Conservation (phyloP, 495 filamentous ascomycete species). For the Usnea hakonensis region DNA sequence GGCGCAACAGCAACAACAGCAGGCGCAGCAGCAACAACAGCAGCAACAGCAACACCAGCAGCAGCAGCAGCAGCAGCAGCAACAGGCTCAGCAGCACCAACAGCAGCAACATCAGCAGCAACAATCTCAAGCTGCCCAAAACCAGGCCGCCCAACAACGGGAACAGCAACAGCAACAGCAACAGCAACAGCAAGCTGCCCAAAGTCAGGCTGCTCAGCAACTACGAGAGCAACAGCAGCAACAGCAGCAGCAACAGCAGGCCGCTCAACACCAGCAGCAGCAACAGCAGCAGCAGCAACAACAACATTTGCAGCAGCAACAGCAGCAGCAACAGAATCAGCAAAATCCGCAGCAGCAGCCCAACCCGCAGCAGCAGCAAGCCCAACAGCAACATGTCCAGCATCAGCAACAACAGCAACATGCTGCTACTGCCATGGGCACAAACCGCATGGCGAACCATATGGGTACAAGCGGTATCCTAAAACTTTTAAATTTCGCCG, state of each 20-base stretch:
- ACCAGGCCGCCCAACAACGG: too few relatives aligned
- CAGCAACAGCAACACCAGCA: slow-evolving; percentile 16
- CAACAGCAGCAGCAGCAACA: slow-evolving; percentile 33
- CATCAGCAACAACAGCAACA: slow-evolving; percentile 37
- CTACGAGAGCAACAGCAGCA: slow-evolving; percentile 2
- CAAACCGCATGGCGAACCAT: slow-evolving; percentile 40
- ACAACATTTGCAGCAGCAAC: too few relatives aligned
- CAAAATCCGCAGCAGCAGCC: too few relatives aligned
- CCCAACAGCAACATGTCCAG: slow-evolving; percentile 31
- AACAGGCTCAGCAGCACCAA: slow-evolving; percentile 29
- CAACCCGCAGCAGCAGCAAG: slow-evolving; percentile 37
- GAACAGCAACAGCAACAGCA: slow-evolving; percentile 29
- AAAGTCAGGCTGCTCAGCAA: slow-evolving; percentile 24
- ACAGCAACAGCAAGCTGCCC: slow-evolving; percentile 33
- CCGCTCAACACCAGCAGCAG: slow-evolving; percentile 21
- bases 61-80: slow-evolving; percentile 21
- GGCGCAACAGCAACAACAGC: slow-evolving; percentile 30
- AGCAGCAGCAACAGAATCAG: slow-evolving; percentile 38
- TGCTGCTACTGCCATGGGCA: slow-evolving; percentile 39
- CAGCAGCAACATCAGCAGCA: not conserved
- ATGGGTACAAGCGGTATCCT: slow-evolving; percentile 53
- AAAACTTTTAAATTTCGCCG: slow-evolving; percentile 59
- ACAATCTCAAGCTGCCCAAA: not conserved
- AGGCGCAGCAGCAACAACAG: slow-evolving; percentile 36
- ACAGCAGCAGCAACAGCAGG: not conserved